A percentile compares a stretch with the other conserved stretches of the same genome.
These are phyloP conservation scores for Polytrichum commune DNA, from an alignment of 225 moss, liverwort and hornwort species.

Conservation along the genomic window DNA sequence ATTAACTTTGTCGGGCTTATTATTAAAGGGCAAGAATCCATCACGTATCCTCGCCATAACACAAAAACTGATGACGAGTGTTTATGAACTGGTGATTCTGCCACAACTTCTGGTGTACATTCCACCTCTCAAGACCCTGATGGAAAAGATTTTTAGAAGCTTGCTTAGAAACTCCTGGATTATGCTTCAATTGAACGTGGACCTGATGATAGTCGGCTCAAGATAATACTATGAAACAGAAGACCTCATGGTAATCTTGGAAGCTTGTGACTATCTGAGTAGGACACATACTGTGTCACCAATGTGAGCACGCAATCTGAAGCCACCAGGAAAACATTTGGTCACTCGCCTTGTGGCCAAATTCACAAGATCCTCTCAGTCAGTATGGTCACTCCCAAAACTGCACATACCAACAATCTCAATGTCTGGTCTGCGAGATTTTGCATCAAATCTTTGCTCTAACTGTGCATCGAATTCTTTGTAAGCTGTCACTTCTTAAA, in stretches of 20 bases:
- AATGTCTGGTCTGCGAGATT: neutral
- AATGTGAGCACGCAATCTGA: conserved; percentile 23
- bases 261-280: neutral
- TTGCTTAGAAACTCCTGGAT: no score
- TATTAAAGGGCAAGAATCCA: no score
- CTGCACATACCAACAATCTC: conserved; percentile 9
- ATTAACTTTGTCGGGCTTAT: no score
- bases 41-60: no score
- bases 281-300: conserved; percentile 15
- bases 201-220: neutral
- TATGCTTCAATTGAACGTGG: neutral
- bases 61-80: no score
- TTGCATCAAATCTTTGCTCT: neutral
- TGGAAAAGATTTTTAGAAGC: no score
- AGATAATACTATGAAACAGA: neutral
- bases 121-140: no score
- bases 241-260: neutral
- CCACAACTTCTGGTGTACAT: no score
- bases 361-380: conserved; percentile 24
- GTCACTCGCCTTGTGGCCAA: conserved; percentile 17
- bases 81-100: no score
- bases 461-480: neutral
- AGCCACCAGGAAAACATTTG: conserved; percentile 15
- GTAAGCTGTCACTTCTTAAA: neutral
- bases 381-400: conserved; percentile 27